Evolutionary conservation across 768 basidiomycete genomes (phyloP).

Genomic region (Sporobolomyces roseus): DNA sequence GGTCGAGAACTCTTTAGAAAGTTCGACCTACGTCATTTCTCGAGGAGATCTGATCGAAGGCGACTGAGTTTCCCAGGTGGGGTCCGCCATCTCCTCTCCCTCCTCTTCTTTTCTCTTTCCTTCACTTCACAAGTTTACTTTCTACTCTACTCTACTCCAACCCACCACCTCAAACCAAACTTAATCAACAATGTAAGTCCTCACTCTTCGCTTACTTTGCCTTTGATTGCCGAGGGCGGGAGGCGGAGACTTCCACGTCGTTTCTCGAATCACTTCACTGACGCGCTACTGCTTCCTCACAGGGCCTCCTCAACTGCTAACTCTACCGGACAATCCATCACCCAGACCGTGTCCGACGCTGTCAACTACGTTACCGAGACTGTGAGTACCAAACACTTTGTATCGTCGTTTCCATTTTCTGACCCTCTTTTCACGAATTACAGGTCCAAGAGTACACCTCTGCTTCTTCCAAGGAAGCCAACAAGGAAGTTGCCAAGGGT

Average conservation of each 20-base stretch:
- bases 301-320: constrained; percentile 24
- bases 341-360: constrained; percentile 18
- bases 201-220: no score
- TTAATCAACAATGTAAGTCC: constrained; percentile 11
- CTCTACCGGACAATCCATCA: constrained; percentile 21
- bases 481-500: constrained; percentile 42
- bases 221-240: no score
- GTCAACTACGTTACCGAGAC: constrained; percentile 32
- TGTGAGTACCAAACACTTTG: no score
- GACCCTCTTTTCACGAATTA: no score
- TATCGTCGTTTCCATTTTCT: no score
- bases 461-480: constrained; percentile 23
- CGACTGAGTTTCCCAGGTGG: no score
- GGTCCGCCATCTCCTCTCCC: neutral
- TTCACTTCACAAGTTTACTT: neutral
- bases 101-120: neutral
- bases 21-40: no score
- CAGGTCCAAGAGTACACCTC: constrained; percentile 20
- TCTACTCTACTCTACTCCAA: neutral
- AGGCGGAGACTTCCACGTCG: no score
- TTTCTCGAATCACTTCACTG: no score
- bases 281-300: no score
- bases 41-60: no score
- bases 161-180: neutral
- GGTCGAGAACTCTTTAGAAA: no score